Conservation (phyloP, 1,284 basidiomycete species). For the Trametes hirsuta region DNA sequence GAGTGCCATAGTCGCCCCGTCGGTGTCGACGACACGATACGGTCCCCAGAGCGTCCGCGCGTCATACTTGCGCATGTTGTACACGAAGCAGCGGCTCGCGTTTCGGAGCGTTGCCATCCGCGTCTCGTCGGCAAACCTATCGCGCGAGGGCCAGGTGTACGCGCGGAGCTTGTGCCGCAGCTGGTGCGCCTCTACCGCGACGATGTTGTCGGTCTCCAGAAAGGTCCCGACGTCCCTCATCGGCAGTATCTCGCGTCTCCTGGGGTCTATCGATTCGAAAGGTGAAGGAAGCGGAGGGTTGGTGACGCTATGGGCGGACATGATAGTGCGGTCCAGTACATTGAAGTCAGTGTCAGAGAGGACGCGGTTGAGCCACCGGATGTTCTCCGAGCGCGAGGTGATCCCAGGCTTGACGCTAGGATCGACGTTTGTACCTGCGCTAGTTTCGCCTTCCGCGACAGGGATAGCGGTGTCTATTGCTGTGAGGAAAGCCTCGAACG, state of each 20-base stretch:
- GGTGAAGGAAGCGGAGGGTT: background rate
- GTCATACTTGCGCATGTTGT: slow-evolving; percentile 63
- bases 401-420: background rate
- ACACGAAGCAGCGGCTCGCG: slow-evolving; percentile 57
- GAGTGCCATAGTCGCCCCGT: background rate
- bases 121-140: slow-evolving; percentile 31
- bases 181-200: slow-evolving; percentile 13
- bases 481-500: slow-evolving; percentile 47
- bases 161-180: slow-evolving; percentile 39
- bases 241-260: background rate
- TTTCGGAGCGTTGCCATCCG: slow-evolving; percentile 44
- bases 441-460: slow-evolving; percentile 13
- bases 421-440: background rate
- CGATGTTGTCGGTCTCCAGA: background rate
- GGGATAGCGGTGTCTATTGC: slow-evolving; percentile 45
- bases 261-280: background rate
- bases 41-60: slow-evolving; percentile 59
- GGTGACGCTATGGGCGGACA: background rate
- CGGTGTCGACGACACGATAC: slow-evolving; percentile 35
- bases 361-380: slow-evolving; percentile 27
- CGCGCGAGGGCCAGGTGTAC: slow-evolving; percentile 46
- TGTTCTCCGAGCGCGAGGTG: slow-evolving; percentile 20
- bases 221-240: background rate
- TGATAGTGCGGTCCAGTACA: slow-evolving; percentile 9
- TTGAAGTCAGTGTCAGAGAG: slow-evolving; percentile 12